A percentile compares a stretch with the other conserved stretches of the same genome.
Evolutionary conservation across 306 rosid genomes (phyloP).

Genomic region (Castanospermum australe): DNA sequence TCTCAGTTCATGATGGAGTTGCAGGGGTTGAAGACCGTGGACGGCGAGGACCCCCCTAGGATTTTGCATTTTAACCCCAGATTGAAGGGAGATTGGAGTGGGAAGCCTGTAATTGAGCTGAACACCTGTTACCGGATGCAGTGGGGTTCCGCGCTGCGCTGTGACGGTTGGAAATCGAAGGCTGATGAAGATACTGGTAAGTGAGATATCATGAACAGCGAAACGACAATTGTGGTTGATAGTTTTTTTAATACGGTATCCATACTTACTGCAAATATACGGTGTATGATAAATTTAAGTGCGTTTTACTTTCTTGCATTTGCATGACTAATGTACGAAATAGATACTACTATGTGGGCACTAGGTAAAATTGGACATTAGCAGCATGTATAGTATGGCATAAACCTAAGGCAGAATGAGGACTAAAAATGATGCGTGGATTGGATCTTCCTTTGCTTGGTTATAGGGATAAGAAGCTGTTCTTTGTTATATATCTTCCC

Average conservation of each 20-base stretch:
- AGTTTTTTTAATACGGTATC: neutral
- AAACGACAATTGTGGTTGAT: neutral
- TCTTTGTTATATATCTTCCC: neutral
- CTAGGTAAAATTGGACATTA: neutral
- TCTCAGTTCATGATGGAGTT: slow-evolving; percentile 80
- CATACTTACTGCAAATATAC: neutral
- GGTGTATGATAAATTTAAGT: neutral
- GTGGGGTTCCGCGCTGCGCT: slow-evolving; percentile 82
- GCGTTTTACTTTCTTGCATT: neutral
- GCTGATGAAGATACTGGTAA: slow-evolving; percentile 94
- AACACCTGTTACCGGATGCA: slow-evolving; percentile 97
- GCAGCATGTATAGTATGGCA: neutral
- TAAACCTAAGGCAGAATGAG: neutral
- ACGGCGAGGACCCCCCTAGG: slow-evolving; percentile 92
- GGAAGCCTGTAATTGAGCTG: slow-evolving; percentile 79
- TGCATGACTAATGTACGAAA: neutral
- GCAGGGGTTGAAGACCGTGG: slow-evolving; percentile 82
- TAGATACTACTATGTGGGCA: neutral
- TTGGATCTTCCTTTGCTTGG: neutral
- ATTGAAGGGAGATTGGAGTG: slow-evolving; percentile 92
- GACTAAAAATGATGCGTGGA: neutral
- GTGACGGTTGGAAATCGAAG: slow-evolving; percentile 91
- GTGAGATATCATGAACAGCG: neutral
- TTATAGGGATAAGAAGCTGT: neutral
- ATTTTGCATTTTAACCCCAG: slow-evolving; percentile 91